Percentiles rank a stretch among this genome's conserved stretches.
These are phyloP conservation scores for Phyllosticta citrichinensis DNA, from an alignment of 2,329 filamentous ascomycete species.

Conservation along the genomic window DNA sequence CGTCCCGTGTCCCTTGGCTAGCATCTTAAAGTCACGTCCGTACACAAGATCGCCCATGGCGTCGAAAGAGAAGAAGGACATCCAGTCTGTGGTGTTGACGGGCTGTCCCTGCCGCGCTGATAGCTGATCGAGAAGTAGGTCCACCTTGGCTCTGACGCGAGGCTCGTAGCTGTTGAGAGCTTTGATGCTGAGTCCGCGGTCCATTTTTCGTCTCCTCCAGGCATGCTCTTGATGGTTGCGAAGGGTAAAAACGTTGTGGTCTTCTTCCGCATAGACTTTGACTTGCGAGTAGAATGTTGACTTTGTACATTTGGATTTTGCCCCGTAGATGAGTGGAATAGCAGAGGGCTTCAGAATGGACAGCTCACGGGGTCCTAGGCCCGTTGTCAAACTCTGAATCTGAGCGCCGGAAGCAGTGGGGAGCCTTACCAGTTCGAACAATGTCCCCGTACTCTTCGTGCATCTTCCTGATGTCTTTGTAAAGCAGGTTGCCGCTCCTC, in stretches of 20 bases:
- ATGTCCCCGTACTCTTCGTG: slow-evolving; percentile 9
- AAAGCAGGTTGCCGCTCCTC: neutral
- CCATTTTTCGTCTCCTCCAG: slow-evolving; percentile 23
- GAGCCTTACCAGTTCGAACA: slow-evolving; percentile 12
- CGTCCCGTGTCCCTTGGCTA: slow-evolving; percentile 16
- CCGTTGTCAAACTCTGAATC: neutral
- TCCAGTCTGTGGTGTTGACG: slow-evolving; percentile 23
- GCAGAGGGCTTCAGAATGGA: slow-evolving; percentile 18
- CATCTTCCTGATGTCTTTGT: slow-evolving; percentile 5
- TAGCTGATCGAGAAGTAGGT: slow-evolving; percentile 18
- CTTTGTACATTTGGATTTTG: slow-evolving; percentile 26
- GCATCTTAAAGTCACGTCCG: slow-evolving; percentile 32
- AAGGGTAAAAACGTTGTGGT: slow-evolving; percentile 13
- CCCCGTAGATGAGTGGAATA: slow-evolving; percentile 17
- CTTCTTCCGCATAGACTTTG: slow-evolving; percentile 17
- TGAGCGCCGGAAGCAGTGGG: no score
- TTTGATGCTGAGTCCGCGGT: slow-evolving; percentile 23
- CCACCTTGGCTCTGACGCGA: slow-evolving; percentile 22
- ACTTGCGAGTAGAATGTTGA: slow-evolving; percentile 18
- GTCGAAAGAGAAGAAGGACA: slow-evolving; percentile 37
- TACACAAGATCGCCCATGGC: slow-evolving; percentile 40
- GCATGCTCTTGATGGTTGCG: slow-evolving; percentile 17
- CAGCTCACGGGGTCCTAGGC: slow-evolving; percentile 16
- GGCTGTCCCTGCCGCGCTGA: slow-evolving; percentile 14
- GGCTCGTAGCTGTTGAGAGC: slow-evolving; percentile 20